Base-by-base conservation (phyloP, 2,329 filamentous ascomycete genomes). In the Thermothelomyces thermophilus region DNA sequence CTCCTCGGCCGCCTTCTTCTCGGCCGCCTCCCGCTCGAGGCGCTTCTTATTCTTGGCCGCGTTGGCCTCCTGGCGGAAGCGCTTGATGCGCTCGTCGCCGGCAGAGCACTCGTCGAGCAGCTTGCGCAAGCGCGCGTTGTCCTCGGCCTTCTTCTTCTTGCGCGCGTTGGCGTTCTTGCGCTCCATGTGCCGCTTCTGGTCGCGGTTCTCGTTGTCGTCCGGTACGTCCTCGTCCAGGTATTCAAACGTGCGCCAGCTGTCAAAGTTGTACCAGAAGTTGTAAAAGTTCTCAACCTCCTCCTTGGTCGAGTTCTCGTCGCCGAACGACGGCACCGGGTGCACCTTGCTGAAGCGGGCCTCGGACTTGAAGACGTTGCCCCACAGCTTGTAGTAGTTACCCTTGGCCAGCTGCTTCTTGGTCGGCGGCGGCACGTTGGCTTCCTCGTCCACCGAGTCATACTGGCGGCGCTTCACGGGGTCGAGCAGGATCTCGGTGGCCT, bases 211-310 rank as follows among this genome's bases (percentile, higher is more conserved):
- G 70, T 93, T 95, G 76, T 98, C 93, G 65, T 98, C 93, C 35
- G 93, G 93, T 26, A 98, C 91, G 66, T 98, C 93, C 76, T 98
- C 93, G 66, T 98, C 93, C 52, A 95, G 86, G 72, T 98, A 98
- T 74, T 98, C 93, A 64, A 98, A 98, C 2, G 87, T 84, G 55
- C 93, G 80, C 93, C 93, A 98, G 70, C 86, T 93, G 78, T 98
- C 93, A 63, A 98, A 95, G 79, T 91, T 94, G 79, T 97, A 98
- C 85, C 87, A 98, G 77, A 97, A 98, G 79, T 98, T 95, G 81
- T 98, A 98, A 71, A 98, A 98, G 47, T 77, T 75, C 66, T 97
- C 90, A 41, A 98, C 93, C 8, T 95, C 84, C 65, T 94, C 87
- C 71, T 90, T 87, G 62, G 81, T 81, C 64, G 87, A 84, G 59